Evolutionary conservation across 805 yeast species (phyloP), one percentile per base, ranked within the genome.

Genomic region (Wickerhamiella azymoides): DNA sequence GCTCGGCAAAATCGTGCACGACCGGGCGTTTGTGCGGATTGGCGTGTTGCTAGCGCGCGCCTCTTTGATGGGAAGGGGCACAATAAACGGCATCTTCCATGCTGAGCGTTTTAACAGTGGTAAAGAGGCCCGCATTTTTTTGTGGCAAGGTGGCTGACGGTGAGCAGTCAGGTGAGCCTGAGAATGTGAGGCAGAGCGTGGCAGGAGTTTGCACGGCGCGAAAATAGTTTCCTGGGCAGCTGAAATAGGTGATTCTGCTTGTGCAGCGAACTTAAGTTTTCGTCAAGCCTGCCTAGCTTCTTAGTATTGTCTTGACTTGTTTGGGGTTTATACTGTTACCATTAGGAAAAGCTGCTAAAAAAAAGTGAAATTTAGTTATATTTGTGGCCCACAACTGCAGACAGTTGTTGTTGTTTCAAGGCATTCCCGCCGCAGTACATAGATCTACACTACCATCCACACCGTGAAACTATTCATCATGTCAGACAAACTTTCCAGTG

Each of bases 1-100:
- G 61, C 85, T 94, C 17, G 98, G 98, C 42, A 92, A 68, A 46
- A 92, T 84, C 16, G 97, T 92, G 60, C 97, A 92, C 30, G 89
- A 69, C 62, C 98, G 76, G 37, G 96, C 96, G 56, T 86, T 84
- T n/a, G 98, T 92, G 66, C 96, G 74, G 50, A 92, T 84, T 3
- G 97, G 94, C 1, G 84, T 73, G 16, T 83, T 83, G 45, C 79
- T 79, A 52, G 77, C 76, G 49, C 79, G 66, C 27, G 97, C 96
- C 54, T 84, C 80, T 33, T 80, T 80, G 36, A 92, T 73, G n/a
- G 97, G 97, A 30, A 92, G 72, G 4, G 97, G 96, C 18, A 89
- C 97, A 50, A 92, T 80, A 57, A 80, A 81, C 2, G 98, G 98
- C 28, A 96, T 67, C 50, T 66, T 66, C 70, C 70, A 66, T 24